Evolutionary conservation across 495 filamentous ascomycete species (phyloP), one percentile per base, ranked within the genome.

Genomic region (Amniculicola lignicola): DNA sequence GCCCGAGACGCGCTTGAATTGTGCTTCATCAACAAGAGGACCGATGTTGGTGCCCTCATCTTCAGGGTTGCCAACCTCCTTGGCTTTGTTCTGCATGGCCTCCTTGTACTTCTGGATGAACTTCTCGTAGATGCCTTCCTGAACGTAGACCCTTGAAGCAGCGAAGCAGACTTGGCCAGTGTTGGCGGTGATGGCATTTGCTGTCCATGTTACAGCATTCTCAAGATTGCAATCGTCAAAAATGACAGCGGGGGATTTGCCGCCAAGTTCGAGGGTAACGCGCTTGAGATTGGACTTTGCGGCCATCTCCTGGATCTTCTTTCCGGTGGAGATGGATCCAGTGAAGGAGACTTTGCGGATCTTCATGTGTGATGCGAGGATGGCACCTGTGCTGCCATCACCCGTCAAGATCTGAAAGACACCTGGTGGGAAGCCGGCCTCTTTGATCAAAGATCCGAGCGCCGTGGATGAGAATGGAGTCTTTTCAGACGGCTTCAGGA

Each of bases 91-190:
- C 29, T 60, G 22, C 40, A 71, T 58, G 14, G 64, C 66, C 23
- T 54, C 57, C 57, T 70, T 68, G 41, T 66, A 64, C 44, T 46
- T 53, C 46, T 66, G 59, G n/a, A 78, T 51, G 59, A 83, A 84
- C 41, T 72, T 71, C 23, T 81, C 77, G 54, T 79, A 78, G 51
- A 83, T 77, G 0, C 65, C 66, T 18, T 75, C 74, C 43, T 84
- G 81, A 2, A 83, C 80, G 50, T 75, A 77, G 7, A 83, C 67
- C 0, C 79, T 62, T 0, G 74, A 75, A 7, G 72, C 74, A 1
- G 78, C 77, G 31, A 73, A 71, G 65, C 80, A 83, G 16, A 74
- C 67, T 58, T 84, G 81, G 1, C 81, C 81, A 10, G 75, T 72
- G 54, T 80, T 78, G 6, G 57, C 61, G 11, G 69, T 74, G 57